Evolutionary conservation across 2,329 filamentous ascomycete genomes (phyloP), one percentile per base, ranked within the genome.

Genomic region (Raffaelea arxii): DNA sequence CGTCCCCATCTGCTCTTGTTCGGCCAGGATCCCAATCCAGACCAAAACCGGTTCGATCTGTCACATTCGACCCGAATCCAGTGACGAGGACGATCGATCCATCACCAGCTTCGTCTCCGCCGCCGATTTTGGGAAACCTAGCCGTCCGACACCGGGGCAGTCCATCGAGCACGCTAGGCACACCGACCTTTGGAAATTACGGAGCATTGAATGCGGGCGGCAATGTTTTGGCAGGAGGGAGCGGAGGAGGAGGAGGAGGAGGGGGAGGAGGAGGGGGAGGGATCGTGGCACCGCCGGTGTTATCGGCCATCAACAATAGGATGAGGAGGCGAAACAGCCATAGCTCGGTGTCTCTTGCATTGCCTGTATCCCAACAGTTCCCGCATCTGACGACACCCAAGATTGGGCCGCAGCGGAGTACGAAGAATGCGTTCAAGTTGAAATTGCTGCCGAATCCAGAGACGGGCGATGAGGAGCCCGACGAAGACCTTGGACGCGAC

Each of bases 371-470:
- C 12, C 61, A 65, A 30, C 63, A 64, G 46, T 55, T 63, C 30
- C 59, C 65, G 7, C 58, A 65, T 12, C 32, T n/a, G 16, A 12
- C 16, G 14, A n/a, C 19, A 9, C 65, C 76, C 44, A 96, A 97
- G 67, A 88, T 96, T 49, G 92, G 92, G 2, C 91, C 92, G 0
- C 92, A 98, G 63, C 74, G 92, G 63, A 97, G 89, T 47, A 94
- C 90, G 22, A 94, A 95, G 65, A 96, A 86, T 53, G 88, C 88
- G 2, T 89, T 97, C 69, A 98, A 98, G 69, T 75, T 98, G 51
- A 98, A 98, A 68, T 76, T 98, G n/a, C 71, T 98, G 16, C 92
- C 92, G 1, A 92, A 92, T 59, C 89, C 90, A 0, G 86, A 94
- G 49, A 75, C 87, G 39, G 86, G 78, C 30, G 84, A 86, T 23